Evolutionary conservation across 768 basidiomycete genomes (phyloP).

Genomic region (Dendrothele bispora): DNA sequence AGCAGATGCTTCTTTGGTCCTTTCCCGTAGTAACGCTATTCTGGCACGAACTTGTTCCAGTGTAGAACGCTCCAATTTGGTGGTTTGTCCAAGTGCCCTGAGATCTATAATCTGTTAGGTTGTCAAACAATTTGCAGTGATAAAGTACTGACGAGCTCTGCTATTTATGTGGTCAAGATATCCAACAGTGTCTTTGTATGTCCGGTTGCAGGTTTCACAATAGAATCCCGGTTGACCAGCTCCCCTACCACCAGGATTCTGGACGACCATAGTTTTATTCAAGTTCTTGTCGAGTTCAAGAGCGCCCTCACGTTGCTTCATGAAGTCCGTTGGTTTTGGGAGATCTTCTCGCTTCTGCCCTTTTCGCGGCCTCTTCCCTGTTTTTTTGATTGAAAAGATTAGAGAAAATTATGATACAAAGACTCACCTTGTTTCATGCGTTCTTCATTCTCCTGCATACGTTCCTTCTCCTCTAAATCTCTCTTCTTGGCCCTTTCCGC

Average conservation of each 20-base stretch:
- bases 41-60: slow-evolving; percentile 89
- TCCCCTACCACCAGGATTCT: slow-evolving; percentile 77
- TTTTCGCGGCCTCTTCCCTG: slow-evolving; percentile 83
- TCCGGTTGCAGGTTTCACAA: slow-evolving; percentile 89
- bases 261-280: slow-evolving; percentile 92
- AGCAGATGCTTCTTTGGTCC: slow-evolving; percentile 77
- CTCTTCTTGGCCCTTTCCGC: slow-evolving; percentile 80
- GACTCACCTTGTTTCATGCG: slow-evolving; percentile 75
- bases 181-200: slow-evolving; percentile 90
- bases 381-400: slow-evolving; percentile 7
- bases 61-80: slow-evolving; percentile 86
- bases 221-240: slow-evolving; percentile 92
- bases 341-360: slow-evolving; percentile 66
- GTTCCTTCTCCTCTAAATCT: slow-evolving; percentile 76
- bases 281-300: slow-evolving; percentile 95
- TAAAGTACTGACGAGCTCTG: slow-evolving; percentile 75
- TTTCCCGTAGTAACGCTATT: slow-evolving; percentile 85
- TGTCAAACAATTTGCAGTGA: too few species aligned
- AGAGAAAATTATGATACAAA: background rate
- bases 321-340: slow-evolving; percentile 91
- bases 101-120: slow-evolving; percentile 86
- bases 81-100: slow-evolving; percentile 92
- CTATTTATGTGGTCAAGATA: slow-evolving; percentile 97
- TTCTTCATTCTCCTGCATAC: slow-evolving; percentile 86
- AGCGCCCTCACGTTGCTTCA: slow-evolving; percentile 83